These are phyloP conservation scores for Blyttiomyces sp. DNA, from an alignment of 371 early-diverging fungal genomes.

Conservation along the genomic window DNA sequence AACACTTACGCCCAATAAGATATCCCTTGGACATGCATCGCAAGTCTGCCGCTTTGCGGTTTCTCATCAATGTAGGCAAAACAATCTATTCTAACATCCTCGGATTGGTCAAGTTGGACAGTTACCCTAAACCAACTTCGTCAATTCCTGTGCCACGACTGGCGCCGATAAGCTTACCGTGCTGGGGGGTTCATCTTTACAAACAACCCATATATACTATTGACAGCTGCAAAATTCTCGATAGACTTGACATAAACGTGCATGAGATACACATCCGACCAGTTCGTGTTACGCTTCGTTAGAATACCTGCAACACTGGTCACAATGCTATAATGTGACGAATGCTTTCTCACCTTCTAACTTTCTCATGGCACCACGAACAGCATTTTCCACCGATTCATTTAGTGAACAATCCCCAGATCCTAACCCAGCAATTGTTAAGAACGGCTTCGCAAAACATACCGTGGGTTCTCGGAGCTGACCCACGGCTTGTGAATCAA, in stretches of 20 bases:
- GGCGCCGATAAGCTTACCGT: constrained; percentile 36
- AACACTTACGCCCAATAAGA: constrained; percentile 75
- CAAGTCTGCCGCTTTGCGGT: constrained; percentile 25
- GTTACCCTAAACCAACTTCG: constrained; percentile 34
- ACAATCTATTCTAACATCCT: constrained; percentile 52
- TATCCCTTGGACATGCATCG: constrained; percentile 74
- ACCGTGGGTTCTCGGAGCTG: too few species aligned
- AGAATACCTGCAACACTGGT: background rate
- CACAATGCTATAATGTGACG: background rate
- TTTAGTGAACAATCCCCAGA: background rate
- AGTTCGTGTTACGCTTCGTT: constrained; percentile 15
- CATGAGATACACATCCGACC: constrained; percentile 58
- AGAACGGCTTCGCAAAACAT: background rate
- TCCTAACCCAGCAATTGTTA: constrained; percentile 1
- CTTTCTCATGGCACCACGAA: constrained; percentile 11
- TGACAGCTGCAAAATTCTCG: constrained; percentile 60
- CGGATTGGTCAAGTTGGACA: constrained; percentile 43
- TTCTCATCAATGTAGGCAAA: constrained; percentile 32
- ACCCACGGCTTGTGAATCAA: too few species aligned
- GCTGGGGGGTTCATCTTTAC: constrained; percentile 71
- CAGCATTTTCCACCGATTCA: constrained; percentile 11
- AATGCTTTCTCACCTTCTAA: constrained; percentile 9
- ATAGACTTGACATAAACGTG: constrained; percentile 64
- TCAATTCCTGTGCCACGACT: constrained; percentile 45
- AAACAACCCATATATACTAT: constrained; percentile 57